Evolutionary conservation across 345 rosid genomes (phyloP).

Genomic region (Draba incana): DNA sequence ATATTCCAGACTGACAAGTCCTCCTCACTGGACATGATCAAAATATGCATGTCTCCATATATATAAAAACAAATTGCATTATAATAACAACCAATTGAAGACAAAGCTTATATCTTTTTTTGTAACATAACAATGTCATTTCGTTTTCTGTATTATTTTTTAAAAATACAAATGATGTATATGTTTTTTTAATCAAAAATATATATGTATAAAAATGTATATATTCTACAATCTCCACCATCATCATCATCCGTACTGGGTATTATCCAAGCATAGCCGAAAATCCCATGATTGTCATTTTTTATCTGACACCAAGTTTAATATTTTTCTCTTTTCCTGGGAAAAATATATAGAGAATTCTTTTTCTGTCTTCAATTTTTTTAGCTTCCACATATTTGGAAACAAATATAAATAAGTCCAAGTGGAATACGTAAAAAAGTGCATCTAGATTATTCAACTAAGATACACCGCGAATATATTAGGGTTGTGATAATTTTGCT

Average conservation of each 20-base stretch:
- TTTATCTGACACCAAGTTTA: constrained; percentile 40
- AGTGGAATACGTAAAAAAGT: not conserved
- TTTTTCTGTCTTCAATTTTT: too few relatives aligned
- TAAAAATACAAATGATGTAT: constrained; percentile 24
- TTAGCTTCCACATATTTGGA: not conserved
- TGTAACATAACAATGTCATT: constrained; percentile 23
- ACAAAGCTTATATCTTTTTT: constrained; percentile 38
- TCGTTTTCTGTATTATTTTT: constrained; percentile 29
- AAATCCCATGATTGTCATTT: constrained; percentile 31
- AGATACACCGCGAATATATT: constrained; percentile 1
- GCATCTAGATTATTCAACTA: not conserved
- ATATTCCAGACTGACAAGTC: constrained; percentile 46
- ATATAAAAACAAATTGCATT: not conserved
- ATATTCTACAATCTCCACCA: constrained; percentile 23
- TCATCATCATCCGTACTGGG: constrained; percentile 39
- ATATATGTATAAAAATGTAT: constrained; percentile 15
- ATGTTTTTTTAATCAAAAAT: not conserved
- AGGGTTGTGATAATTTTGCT: not conserved
- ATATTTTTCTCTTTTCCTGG: not conserved
- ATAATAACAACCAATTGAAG: constrained; percentile 30
- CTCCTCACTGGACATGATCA: constrained; percentile 42
- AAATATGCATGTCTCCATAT: constrained; percentile 41
- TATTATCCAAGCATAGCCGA: constrained; percentile 26
- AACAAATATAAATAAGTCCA: not conserved
- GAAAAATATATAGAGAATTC: too few relatives aligned